Evolutionary conservation across 805 yeast species (phyloP).

Genomic region (Zygosaccharomyces kombuchaensis): DNA sequence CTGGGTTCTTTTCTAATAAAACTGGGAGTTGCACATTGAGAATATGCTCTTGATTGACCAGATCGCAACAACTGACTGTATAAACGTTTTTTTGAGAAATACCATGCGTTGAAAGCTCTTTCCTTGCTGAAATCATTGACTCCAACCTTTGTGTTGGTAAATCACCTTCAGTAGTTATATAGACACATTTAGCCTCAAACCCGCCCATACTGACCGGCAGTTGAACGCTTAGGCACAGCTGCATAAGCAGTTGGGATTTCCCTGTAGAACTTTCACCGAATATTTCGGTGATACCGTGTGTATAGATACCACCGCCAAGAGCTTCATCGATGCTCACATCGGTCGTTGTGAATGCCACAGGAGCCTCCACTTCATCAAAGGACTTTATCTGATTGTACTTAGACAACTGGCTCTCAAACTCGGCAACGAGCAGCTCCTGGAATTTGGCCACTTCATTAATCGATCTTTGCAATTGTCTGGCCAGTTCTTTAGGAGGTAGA

Average conservation of each 20-base stretch:
- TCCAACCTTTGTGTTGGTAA: slow-evolving; percentile 61
- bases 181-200: slow-evolving; percentile 50
- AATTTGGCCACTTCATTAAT: slow-evolving; percentile 32
- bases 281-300: slow-evolving; percentile 62
- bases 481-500: slow-evolving; percentile 34
- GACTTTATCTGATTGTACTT: slow-evolving; percentile 2
- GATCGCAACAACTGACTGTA: slow-evolving; percentile 57
- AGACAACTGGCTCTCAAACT: slow-evolving; percentile 15
- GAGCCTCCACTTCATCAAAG: slow-evolving; percentile 7
- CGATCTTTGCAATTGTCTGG: slow-evolving; percentile 35
- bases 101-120: slow-evolving; percentile 31
- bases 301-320: slow-evolving; percentile 53
- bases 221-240: slow-evolving; percentile 58
- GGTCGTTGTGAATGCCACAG: slow-evolving; percentile 46
- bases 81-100: slow-evolving; percentile 42
- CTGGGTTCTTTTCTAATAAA: slow-evolving; percentile 39
- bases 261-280: slow-evolving; percentile 85
- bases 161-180: slow-evolving; percentile 72
- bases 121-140: slow-evolving; percentile 41
- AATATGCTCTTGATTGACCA: slow-evolving; percentile 72
- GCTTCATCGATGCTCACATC: slow-evolving; percentile 45
- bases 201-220: slow-evolving; percentile 47
- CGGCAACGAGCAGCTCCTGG: slow-evolving; percentile 19
- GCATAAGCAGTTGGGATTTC: slow-evolving; percentile 75
- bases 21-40: slow-evolving; percentile 64